phyloP scores from a whole-genome alignment of 805 yeast genomes.

The Metschnikowia picachoensis region DNA sequence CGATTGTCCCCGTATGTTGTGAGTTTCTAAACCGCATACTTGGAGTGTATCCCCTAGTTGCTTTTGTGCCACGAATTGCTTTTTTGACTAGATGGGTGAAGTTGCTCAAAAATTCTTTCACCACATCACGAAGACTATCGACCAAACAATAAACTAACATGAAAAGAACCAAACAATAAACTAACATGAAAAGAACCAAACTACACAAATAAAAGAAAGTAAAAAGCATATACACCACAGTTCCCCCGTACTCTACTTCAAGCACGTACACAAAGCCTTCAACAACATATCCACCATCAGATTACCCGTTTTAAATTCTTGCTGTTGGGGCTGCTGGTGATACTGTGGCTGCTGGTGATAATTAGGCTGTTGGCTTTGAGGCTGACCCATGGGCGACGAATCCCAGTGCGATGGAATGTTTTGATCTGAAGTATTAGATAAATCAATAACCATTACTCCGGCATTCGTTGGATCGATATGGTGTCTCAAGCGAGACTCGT shows the following conservation, averaged over 20 bases:
- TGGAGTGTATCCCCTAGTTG: too few species aligned
- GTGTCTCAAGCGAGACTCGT: constrained; percentile 56
- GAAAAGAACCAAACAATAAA: too few species aligned
- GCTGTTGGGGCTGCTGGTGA: constrained; percentile 16
- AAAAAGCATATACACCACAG: too few species aligned
- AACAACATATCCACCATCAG: constrained; percentile 27
- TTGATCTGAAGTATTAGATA: constrained; percentile 27
- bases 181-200: too few species aligned
- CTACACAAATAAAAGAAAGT: too few species aligned
- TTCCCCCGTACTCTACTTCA: neutral
- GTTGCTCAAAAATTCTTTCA: too few species aligned
- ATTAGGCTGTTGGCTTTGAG: constrained; percentile 18
- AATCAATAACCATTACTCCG: constrained; percentile 76
- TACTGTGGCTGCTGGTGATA: constrained; percentile 22
- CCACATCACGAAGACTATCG: too few species aligned
- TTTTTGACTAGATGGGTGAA: too few species aligned
- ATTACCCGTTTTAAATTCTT: constrained; percentile 24
- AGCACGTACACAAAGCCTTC: constrained; percentile 33
- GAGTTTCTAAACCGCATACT: too few species aligned
- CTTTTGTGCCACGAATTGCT: too few species aligned
- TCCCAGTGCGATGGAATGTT: constrained; percentile 36
- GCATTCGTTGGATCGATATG: constrained; percentile 66
- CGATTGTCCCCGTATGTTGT: too few species aligned
- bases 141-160: too few species aligned
- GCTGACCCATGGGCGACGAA: constrained; percentile 11